phyloP scores from a whole-genome alignment of 306 rosid species.

The Comarum palustre region DNA sequence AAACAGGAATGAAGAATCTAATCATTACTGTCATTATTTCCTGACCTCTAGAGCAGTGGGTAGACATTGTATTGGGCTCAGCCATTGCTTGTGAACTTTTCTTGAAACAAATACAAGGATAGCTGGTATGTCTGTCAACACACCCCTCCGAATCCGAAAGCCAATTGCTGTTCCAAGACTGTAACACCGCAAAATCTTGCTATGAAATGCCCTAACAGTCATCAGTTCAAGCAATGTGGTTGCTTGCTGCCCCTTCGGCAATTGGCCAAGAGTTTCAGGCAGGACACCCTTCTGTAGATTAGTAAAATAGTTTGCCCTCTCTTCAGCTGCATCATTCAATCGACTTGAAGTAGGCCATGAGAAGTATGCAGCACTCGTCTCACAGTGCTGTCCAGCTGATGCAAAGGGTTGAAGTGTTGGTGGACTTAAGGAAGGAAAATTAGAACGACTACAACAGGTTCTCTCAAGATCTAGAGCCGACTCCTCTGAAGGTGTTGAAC shows the following conservation, averaged over 20 bases:
- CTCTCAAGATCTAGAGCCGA: conserved; percentile 95
- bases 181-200: conserved; percentile 97
- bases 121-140: conserved; percentile 89
- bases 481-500: conserved; percentile 90
- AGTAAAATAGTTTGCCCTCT: conserved; percentile 85
- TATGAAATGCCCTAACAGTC: conserved; percentile 98
- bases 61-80: conserved; percentile 89
- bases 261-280: conserved; percentile 74
- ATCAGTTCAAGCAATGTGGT: conserved; percentile 91
- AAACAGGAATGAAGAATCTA: conserved; percentile 17
- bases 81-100: conserved; percentile 99
- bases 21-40: conserved; percentile 10
- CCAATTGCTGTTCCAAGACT: conserved; percentile 99
- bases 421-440: conserved; percentile 81
- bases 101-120: conserved; percentile 96
- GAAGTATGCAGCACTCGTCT: conserved; percentile 90
- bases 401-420: conserved; percentile 88
- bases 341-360: conserved; percentile 97
- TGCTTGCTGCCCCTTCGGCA: conserved; percentile 96
- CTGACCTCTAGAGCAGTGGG: conserved; percentile 94
- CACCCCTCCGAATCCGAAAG: conserved; percentile 83
- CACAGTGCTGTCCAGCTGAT: conserved; percentile 95
- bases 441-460: conserved; percentile 81
- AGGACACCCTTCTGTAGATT: conserved; percentile 92
- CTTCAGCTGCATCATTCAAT: conserved; percentile 77